These are phyloP conservation scores for Cicer judaicum DNA, from an alignment of 306 rosid species.

Conservation along the genomic window DNA sequence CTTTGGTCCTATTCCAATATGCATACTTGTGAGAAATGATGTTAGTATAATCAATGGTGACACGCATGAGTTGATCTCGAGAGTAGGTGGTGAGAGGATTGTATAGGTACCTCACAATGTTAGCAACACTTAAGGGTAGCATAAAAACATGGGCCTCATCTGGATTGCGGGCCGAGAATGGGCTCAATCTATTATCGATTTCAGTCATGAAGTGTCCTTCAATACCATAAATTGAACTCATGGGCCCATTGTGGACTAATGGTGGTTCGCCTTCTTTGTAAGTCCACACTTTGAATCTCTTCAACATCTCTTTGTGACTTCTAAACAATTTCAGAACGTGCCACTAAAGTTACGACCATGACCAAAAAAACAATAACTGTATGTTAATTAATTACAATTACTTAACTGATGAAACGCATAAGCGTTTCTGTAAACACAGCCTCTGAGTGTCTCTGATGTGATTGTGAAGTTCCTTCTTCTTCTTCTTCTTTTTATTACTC, in stretches of 20 bases:
- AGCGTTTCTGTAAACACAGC: constrained; percentile 64
- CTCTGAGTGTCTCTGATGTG: constrained; percentile 60
- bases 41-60: constrained; percentile 58
- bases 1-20: constrained; percentile 68
- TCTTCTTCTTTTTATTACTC: constrained; percentile 39
- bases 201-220: constrained; percentile 79
- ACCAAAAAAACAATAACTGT: not conserved
- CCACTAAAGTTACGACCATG: not conserved
- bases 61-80: constrained; percentile 50
- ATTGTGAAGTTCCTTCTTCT: constrained; percentile 48
- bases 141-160: constrained; percentile 70
- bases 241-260: constrained; percentile 63
- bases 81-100: constrained; percentile 53
- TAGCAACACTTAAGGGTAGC: constrained; percentile 62
- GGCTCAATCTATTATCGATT: constrained; percentile 52
- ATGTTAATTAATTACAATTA: no score
- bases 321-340: constrained; percentile 40
- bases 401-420: constrained; percentile 68
- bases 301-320: constrained; percentile 81
- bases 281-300: constrained; percentile 74
- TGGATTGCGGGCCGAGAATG: constrained; percentile 60
- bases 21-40: constrained; percentile 55
- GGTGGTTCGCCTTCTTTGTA: constrained; percentile 85
- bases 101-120: constrained; percentile 55
- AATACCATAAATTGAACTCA: constrained; percentile 61